Base-by-base conservation (phyloP, 2,329 filamentous ascomycete genomes). In the Sclerotinia minor region DNA sequence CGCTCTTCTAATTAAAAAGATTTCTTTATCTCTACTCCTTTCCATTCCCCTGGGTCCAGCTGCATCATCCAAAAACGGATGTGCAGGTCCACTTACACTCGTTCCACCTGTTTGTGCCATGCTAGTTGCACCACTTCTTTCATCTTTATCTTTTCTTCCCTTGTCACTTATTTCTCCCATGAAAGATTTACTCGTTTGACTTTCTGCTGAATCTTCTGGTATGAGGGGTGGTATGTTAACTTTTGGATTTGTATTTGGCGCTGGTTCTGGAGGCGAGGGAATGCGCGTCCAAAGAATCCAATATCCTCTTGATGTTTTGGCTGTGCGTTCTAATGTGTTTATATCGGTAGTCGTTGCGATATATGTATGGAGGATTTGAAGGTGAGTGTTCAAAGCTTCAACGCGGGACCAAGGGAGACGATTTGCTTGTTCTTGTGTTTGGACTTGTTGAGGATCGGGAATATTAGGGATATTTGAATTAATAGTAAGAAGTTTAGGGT, bases 231-330 rank as follows among this genome's bases (percentile, higher is more conserved):
- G 70, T 19, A 68, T 50, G 8, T 68, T 70, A 26, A 69, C 60
- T 52, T 41, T 61, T 4, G 55, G 9, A 47, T 15, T 24, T 26
- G 21, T 60, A 60, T 26, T 49, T 5, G 50, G 55, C n/a, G 5
- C n/a, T n/a, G 55, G 60, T 15, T 74, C 72, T 13, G 78, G 78
- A 61, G 82, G 82, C 13, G 64, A 29, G 7, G 83, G 73, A 29
- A 89, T 79, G 32, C 86, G 81, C 59, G 83, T 87, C 88, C 88
- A 90, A 35, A 89, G 86, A 41, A 90, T 81, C 88, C 88, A 90
- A 86, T 87, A 90, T 0, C 87, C 88, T 45, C 87, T 83, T 57
- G 80, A 86, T 5, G 88, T 90, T 80, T 90, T 89, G 73, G 84
- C 85, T 1, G 87, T 89, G 26, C 85, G 81, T 75, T 90, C 88